These are phyloP conservation scores for Sarocladium brachiariae DNA, from an alignment of 2,329 filamentous ascomycete species.

Conservation along the genomic window DNA sequence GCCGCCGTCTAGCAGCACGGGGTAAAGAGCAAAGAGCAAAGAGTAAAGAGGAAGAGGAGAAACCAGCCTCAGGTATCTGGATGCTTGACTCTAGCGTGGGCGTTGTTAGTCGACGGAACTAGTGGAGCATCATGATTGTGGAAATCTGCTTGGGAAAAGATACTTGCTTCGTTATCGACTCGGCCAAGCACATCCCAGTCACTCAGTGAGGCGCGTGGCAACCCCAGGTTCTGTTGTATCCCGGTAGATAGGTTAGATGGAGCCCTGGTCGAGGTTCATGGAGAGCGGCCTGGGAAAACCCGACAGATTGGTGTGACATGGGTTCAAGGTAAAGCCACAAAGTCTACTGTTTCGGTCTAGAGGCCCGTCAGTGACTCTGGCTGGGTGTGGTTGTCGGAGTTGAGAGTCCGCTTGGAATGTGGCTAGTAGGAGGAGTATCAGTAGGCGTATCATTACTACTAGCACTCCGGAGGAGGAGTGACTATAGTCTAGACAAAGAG, in stretches of 20 bases:
- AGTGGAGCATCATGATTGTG: not conserved
- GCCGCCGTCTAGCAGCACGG: no score
- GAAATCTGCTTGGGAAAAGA: no score
- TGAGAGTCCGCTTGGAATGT: not conserved
- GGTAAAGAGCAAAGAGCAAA: not conserved
- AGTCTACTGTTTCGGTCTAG: not conserved
- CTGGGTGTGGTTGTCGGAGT: not conserved
- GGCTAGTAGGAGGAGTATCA: not conserved
- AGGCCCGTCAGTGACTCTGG: not conserved
- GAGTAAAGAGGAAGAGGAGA: not conserved
- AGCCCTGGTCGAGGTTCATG: not conserved
- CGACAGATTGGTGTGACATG: not conserved
- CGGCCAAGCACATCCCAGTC: no score
- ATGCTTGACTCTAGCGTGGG: no score
- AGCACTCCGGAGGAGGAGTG: no score
- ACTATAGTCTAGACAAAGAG: no score
- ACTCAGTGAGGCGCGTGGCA: no score
- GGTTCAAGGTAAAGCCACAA: no score
- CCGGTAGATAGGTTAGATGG: not conserved
- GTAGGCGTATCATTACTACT: not conserved
- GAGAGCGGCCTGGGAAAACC: not conserved
- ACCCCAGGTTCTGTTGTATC: not conserved
- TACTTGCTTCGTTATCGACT: no score
- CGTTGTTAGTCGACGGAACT: no score
- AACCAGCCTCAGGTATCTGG: slow-evolving; percentile 4